Evolutionary conservation across 75 land plant genomes (phyloP).

Genomic region (Chamaecyparis obtusa): DNA sequence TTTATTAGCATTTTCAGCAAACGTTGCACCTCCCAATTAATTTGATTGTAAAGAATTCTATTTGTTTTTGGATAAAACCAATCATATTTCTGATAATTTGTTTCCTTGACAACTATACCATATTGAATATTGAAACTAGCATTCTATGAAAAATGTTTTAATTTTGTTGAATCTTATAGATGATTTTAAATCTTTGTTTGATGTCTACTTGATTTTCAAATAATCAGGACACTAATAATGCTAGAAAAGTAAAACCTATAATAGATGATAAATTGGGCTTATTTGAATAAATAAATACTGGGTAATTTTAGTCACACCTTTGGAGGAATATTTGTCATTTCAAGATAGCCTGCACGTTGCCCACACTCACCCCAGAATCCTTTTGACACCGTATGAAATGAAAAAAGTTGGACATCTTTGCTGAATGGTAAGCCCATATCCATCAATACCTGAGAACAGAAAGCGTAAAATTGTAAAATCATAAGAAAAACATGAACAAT

Average conservation of each 20-base stretch:
- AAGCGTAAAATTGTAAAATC: background rate
- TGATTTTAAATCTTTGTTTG: background rate
- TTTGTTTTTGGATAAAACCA: background rate
- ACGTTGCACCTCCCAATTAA: background rate
- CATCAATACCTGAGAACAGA: conserved; percentile 58
- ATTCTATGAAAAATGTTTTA: background rate
- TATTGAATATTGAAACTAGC: background rate
- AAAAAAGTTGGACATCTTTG: conserved; percentile 76
- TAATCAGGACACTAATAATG: background rate
- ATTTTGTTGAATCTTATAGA: background rate
- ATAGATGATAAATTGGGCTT: background rate
- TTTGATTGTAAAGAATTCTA: background rate
- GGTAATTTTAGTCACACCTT: conserved; percentile 39
- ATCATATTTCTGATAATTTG: background rate
- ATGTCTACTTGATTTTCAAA: background rate
- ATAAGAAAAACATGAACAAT: conserved; percentile 1
- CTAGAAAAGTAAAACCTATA: background rate
- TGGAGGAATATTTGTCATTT: conserved; percentile 91
- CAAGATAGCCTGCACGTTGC: conserved; percentile 96
- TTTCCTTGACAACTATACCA: background rate
- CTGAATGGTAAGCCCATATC: conserved; percentile 84
- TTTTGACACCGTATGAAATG: conserved; percentile 96
- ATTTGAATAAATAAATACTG: background rate
- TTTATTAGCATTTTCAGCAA: background rate
- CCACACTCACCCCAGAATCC: conserved; percentile 99